Evolutionary conservation across 2,329 filamentous ascomycete species (phyloP).

Genomic region (Intubia oerlemansii): DNA sequence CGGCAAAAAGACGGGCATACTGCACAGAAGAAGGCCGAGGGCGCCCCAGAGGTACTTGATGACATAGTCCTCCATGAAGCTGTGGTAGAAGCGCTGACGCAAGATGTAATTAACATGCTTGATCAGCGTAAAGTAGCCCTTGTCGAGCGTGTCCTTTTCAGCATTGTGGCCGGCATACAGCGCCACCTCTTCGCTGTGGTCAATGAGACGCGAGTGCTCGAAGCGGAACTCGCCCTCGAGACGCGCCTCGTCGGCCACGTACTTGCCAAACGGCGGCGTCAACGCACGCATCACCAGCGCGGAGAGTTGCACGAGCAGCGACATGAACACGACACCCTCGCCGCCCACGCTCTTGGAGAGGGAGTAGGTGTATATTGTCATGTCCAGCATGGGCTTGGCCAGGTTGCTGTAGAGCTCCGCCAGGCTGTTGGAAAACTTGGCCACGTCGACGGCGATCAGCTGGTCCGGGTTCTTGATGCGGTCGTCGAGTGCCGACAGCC

Average conservation of each 20-base stretch:
- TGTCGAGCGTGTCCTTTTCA: conserved; percentile 91
- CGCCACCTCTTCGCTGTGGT: conserved; percentile 88
- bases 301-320: conserved; percentile 76
- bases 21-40: conserved; percentile 75
- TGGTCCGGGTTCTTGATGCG: conserved; percentile 98
- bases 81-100: conserved; percentile 77
- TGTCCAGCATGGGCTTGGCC: conserved; percentile 83
- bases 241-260: conserved; percentile 86
- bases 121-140: conserved; percentile 96
- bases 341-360: conserved; percentile 88
- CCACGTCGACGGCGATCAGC: conserved; percentile 87
- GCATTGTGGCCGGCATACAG: conserved; percentile 80
- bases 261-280: conserved; percentile 92
- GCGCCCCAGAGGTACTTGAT: conserved; percentile 99
- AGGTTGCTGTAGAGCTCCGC: conserved; percentile 93
- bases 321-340: conserved; percentile 91
- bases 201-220: conserved; percentile 83
- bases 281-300: conserved; percentile 83
- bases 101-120: conserved; percentile 97
- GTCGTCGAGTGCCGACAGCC: conserved; percentile 83
- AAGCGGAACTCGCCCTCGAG: conserved; percentile 93
- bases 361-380: conserved; percentile 89
- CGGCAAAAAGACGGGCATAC: conserved; percentile 89
- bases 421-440: conserved; percentile 86
- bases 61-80: conserved; percentile 98